Base-by-base conservation (phyloP, 257 asterid species). In the Coffea canephora region DNA sequence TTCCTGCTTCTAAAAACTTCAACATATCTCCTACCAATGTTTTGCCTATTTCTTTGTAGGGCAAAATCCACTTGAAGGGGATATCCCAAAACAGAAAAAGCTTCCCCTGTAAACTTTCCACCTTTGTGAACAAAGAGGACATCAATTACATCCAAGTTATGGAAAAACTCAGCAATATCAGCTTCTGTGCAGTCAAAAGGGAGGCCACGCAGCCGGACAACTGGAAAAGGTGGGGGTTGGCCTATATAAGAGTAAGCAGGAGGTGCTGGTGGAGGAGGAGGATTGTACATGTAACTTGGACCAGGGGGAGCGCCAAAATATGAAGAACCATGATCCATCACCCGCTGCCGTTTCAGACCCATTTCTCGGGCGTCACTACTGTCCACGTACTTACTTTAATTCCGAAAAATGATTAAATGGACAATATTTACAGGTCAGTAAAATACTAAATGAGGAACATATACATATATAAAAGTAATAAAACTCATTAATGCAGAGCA, bases 171-270 rank as follows among this genome's bases (percentile, higher is more conserved):
- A 8, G 88, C 88, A 31, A 95, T 86, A 76, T 95, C 96, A 71
- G 88, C 82, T 86, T 93, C 98, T 11, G 96, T 80, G 78, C 99
- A 95, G 77, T 93, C 96, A 77, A 89, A 93, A 19, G 99, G 99
- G n/a, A 95, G 98, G 82, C 99, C 98, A 45, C 99, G 94, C 76
- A 95, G 96, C 23, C 99, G 91, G 62, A 95, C 98, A 69, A 93
- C 97, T 34, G 99, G 99, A 83, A 95, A 93, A 23, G 93, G 96
- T 19, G 97, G 97, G 34, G 98, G 97, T 77, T 85, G 88, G 49
- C 86, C 86, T 7, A 80, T 75, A 76, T 91, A 91, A 68, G 97
- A 79, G 87, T 91, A 93, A 34, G 89, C 71, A 12, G 94, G 89
- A 66, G 87, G 86, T 41, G 94, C 88, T 1, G 87, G 94, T 1